Conservation (phyloP, 2,329 filamentous ascomycete species). For the Didymella arachidicola region DNA sequence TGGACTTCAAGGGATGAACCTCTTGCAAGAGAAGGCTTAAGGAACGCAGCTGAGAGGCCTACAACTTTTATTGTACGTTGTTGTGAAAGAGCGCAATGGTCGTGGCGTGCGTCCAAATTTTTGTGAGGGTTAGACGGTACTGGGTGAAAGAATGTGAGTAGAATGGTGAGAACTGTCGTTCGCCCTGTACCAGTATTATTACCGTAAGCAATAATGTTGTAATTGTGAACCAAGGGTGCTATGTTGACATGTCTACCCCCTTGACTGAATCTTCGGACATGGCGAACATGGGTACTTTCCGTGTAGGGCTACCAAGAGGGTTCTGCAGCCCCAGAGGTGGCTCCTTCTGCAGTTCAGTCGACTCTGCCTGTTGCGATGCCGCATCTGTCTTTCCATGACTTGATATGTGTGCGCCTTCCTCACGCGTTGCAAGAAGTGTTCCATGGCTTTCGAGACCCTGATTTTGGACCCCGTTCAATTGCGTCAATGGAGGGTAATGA, state of each 20-base stretch:
- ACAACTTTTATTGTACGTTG: no score
- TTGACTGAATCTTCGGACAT: conserved; percentile 52
- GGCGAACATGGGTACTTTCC: conserved; percentile 54
- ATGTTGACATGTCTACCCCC: conserved; percentile 49
- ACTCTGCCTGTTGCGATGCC: not conserved
- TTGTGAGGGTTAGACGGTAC: no score
- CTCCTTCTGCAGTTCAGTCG: not conserved
- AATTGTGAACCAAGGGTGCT: conserved; percentile 13
- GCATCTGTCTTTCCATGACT: conserved; percentile 22
- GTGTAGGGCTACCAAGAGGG: conserved; percentile 37
- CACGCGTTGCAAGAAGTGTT: conserved; percentile 31
- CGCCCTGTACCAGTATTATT: not conserved
- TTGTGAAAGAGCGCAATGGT: no score
- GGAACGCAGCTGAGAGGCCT: no score
- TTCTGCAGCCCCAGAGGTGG: conserved; percentile 27
- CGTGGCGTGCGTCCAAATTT: no score
- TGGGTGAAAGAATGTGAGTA: not conserved
- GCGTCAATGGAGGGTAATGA: not conserved
- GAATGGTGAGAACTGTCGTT: not conserved
- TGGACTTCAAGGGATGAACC: no score
- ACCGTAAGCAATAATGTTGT: not conserved
- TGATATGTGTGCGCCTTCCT: conserved; percentile 33
- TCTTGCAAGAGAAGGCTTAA: no score
- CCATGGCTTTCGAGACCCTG: conserved; percentile 35
- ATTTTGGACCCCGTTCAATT: conserved; percentile 10